Evolutionary conservation across 306 rosid genomes (phyloP).

Genomic region (Casuarina glauca): DNA sequence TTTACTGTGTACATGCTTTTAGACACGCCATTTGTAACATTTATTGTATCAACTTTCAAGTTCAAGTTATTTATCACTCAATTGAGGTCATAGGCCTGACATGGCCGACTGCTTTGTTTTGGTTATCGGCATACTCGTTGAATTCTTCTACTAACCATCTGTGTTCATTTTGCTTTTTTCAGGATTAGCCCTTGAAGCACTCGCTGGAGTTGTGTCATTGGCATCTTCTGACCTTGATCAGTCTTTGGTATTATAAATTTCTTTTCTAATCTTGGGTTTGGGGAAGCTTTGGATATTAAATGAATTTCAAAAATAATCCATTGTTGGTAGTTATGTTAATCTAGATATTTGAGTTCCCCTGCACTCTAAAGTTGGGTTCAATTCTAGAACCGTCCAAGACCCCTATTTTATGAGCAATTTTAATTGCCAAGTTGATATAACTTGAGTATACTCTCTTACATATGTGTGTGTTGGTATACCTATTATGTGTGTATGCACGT

Average conservation of each 20-base stretch:
- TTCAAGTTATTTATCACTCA: not conserved
- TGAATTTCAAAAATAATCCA: not conserved
- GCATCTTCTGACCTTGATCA: constrained; percentile 86
- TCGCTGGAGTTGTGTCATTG: constrained; percentile 82
- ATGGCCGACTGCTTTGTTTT: constrained; percentile 14
- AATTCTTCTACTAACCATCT: constrained; percentile 24
- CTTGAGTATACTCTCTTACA: too few species aligned
- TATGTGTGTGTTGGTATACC: too few species aligned
- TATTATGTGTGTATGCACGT: too few species aligned
- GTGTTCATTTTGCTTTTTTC: constrained; percentile 26
- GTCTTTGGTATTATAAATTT: constrained; percentile 50
- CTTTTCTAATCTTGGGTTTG: constrained; percentile 22
- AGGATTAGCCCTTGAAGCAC: constrained; percentile 94
- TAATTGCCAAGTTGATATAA: not conserved
- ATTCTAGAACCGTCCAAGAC: not conserved
- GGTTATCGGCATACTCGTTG: not conserved
- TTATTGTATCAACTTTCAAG: not conserved
- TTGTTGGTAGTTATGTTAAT: not conserved
- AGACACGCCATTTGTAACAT: not conserved
- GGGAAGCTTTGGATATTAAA: not conserved
- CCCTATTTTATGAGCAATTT: not conserved
- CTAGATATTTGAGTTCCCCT: not conserved
- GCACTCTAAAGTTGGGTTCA: not conserved
- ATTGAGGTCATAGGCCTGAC: constrained; percentile 1
- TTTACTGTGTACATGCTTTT: constrained; percentile 13